Evolutionary conservation across 2,329 filamentous ascomycete genomes (phyloP).

Genomic region (Fusarium veterinarium): DNA sequence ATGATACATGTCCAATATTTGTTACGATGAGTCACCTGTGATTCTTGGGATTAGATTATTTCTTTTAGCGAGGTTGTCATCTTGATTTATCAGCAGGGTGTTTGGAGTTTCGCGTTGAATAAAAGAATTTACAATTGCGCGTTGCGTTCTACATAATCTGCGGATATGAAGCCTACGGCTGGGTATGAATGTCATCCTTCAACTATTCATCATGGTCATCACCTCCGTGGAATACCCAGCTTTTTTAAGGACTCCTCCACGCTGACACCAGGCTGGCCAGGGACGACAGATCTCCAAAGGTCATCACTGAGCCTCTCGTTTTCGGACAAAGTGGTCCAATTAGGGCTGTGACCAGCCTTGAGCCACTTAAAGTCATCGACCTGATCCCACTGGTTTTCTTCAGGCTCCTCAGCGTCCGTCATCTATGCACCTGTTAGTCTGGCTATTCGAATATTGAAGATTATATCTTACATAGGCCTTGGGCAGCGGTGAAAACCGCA

Average conservation of each 20-base stretch:
- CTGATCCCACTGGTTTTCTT: conserved; percentile 82
- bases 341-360: conserved; percentile 84
- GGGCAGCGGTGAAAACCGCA: conserved; percentile 85
- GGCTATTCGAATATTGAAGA: not conserved
- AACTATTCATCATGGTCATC: not conserved
- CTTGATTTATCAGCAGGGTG: conserved; percentile 21
- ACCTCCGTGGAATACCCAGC: conserved; percentile 54
- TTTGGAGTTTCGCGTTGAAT: conserved; percentile 20
- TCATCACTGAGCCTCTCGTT: conserved; percentile 68
- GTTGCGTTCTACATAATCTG: conserved; percentile 17
- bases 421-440: conserved; percentile 32
- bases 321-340: conserved; percentile 80
- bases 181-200: conserved; percentile 4
- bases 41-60: not conserved
- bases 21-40: conserved; percentile 9
- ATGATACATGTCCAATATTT: conserved; percentile 35
- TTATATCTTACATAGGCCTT: conserved; percentile 70
- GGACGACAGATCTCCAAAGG: conserved; percentile 76
- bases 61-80: not conserved
- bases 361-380: conserved; percentile 99
- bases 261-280: conserved; percentile 70
- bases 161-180: not conserved
- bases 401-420: conserved; percentile 46
- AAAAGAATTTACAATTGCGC: conserved; percentile 24
- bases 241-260: conserved; percentile 73